Evolutionary conservation across 306 rosid genomes (phyloP).

Genomic region (Quercus mongolica): DNA sequence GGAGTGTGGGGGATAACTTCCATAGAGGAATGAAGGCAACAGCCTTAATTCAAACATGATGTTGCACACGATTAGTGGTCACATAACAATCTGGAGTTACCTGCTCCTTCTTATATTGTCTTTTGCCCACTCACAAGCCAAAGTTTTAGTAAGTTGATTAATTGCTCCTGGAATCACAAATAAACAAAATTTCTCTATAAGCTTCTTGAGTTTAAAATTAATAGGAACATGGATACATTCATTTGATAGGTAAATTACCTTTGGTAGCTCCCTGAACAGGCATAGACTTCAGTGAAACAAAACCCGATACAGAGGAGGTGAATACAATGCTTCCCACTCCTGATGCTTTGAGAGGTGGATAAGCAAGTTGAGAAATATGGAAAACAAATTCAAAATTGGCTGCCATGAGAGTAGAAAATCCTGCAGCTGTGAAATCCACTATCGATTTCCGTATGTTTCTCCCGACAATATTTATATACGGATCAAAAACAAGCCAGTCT

Average conservation of each 20-base stretch:
- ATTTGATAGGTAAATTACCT: conserved; percentile 37
- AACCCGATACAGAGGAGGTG: conserved; percentile 67
- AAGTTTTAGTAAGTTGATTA: conserved; percentile 62
- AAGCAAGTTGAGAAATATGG: conserved; percentile 68
- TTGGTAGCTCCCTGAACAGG: conserved; percentile 76
- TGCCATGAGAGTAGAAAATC: conserved; percentile 56
- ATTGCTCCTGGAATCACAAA: conserved; percentile 52
- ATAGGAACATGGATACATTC: neutral
- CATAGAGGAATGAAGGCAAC: neutral
- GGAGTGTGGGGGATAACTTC: neutral
- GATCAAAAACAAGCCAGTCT: conserved; percentile 7
- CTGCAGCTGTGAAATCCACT: conserved; percentile 53
- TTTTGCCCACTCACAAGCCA: conserved; percentile 82
- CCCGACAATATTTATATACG: conserved; percentile 57
- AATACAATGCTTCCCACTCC: conserved; percentile 61
- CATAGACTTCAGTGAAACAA: conserved; percentile 73
- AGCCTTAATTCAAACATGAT: neutral
- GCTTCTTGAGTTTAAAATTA: neutral
- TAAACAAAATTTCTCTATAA: conserved; percentile 8
- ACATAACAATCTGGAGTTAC: conserved; percentile 30
- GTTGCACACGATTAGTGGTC: neutral
- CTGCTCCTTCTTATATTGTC: conserved; percentile 67
- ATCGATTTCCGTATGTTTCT: conserved; percentile 68
- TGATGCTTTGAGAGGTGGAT: conserved; percentile 64
- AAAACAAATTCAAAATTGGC: conserved; percentile 71